Percentiles rank a stretch among this genome's conserved stretches.
Conservation (phyloP, 108 stramenopile species). For the Skeletonema grethae region DNA sequence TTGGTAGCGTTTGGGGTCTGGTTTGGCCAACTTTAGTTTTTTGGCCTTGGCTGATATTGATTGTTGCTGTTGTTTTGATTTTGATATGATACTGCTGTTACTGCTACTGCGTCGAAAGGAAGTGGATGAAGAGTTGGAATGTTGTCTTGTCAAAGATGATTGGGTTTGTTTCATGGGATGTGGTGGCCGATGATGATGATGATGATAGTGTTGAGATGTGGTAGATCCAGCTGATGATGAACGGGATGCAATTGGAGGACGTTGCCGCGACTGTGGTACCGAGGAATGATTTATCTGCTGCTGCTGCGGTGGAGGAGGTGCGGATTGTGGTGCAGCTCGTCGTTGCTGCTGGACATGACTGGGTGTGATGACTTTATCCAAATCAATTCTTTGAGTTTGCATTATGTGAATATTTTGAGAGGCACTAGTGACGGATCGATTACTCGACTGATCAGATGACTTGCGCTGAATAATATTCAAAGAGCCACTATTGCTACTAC, state of each 20-base stretch:
- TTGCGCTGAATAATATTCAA: not conserved
- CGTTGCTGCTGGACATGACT: not conserved
- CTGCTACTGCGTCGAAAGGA: not conserved
- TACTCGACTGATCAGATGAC: not conserved
- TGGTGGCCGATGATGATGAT: not conserved
- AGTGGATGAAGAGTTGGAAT: not conserved
- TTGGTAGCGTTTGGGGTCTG: constrained; percentile 11
- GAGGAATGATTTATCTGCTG: not conserved
- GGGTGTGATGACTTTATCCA: not conserved
- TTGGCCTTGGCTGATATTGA: not conserved
- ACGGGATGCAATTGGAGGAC: not conserved
- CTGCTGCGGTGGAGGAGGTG: not conserved
- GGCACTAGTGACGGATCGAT: not conserved
- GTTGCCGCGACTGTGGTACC: not conserved
- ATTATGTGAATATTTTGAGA: not conserved
- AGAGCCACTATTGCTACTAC: not conserved
- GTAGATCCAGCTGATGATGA: not conserved
- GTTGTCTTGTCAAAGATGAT: not conserved
- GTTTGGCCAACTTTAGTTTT: constrained; percentile 13
- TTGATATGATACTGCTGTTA: not conserved
- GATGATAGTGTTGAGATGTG: not conserved
- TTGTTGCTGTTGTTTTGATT: not conserved
- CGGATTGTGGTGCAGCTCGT: not conserved
- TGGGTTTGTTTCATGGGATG: not conserved
- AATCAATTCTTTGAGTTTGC: not conserved